Evolutionary conservation across 768 basidiomycete species (phyloP), one percentile per base, ranked within the genome.

Genomic region (Podaxis sp.): DNA sequence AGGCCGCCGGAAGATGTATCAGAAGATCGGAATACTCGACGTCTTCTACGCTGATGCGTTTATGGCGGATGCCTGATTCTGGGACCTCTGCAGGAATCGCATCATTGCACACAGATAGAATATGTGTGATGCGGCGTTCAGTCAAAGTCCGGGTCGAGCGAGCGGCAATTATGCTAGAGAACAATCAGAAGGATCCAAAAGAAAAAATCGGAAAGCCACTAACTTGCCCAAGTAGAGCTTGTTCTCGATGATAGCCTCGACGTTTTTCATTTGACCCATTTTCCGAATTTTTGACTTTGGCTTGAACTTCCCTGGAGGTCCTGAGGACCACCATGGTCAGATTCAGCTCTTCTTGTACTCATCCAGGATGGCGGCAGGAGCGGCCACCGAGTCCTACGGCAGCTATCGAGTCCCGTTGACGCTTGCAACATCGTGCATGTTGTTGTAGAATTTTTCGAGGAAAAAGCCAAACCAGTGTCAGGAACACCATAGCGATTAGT

Each of bases 81-180:
- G 88, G 87, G 28, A 84, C 72, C 66, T 91, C 89, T 52, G 87
- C 85, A 49, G 89, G 88, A 55, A 90, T 89, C 4, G 80, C 79
- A 59, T 93, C 91, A 38, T 76, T 73, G 69, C 91, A 92, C 58
- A 91, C 90, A 51, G 90, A 92, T 17, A 93, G 72, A 56, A 93
- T 86, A 74, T 93, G 91, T 4, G 89, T 90, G 64, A 93, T 88
- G 64, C 84, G 84, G 67, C 87, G 86, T 73, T 91, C 89, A 55
- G 84, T 80, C 73, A 91, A 79, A 59, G 87, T 84, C 71, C 89
- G 84, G 26, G 89, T 83, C 38, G 90, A 89, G 66, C 82, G 82
- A 33, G 90, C 90, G 56, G 90, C 87, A 67, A 82, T 78, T 68
- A 91, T 80, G 70, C 90, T 91, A 70, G 37, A 51, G 54, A 61